Percentiles rank a stretch among this genome's conserved stretches.
These are phyloP conservation scores for Geopyxis carbonaria DNA, from an alignment of 495 filamentous ascomycete genomes.

Conservation along the genomic window DNA sequence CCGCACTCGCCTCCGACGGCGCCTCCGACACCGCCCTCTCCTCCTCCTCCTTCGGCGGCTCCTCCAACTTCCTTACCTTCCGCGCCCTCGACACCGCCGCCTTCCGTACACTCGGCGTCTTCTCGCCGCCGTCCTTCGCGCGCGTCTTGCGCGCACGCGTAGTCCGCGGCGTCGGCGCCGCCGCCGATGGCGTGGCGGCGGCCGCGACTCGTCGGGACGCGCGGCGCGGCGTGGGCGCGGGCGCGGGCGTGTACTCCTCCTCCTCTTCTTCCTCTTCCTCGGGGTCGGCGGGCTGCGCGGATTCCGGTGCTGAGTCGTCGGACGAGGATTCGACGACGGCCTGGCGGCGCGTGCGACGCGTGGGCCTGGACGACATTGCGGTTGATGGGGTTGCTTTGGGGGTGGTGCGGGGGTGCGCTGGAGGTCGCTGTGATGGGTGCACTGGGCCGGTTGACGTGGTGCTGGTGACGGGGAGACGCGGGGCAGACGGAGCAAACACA, in stretches of 20 bases:
- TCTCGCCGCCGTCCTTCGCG: slow-evolving; percentile 27
- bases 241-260: slow-evolving; percentile 66
- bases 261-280: slow-evolving; percentile 47
- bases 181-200: slow-evolving; percentile 27
- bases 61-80: no score
- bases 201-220: slow-evolving; percentile 40
- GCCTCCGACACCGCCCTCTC: no score
- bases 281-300: slow-evolving; percentile 32
- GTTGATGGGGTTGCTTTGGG: no score
- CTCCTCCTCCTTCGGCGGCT: no score
- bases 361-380: slow-evolving; percentile 35
- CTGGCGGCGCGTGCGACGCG: slow-evolving; percentile 53
- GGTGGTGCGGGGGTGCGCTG: no score
- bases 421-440: no score
- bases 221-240: slow-evolving; percentile 30
- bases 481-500: no score
- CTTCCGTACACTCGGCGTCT: slow-evolving; percentile 7
- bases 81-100: no score
- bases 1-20: not conserved
- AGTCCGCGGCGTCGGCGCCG: not conserved
- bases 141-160: slow-evolving; percentile 19
- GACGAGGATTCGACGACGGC: slow-evolving; percentile 57
- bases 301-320: slow-evolving; percentile 41
- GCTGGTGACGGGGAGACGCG: no score
- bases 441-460: no score